Evolutionary conservation across 495 filamentous ascomycete species (phyloP), one percentile per base, ranked within the genome.

Genomic region (Amniculicola lignicola): DNA sequence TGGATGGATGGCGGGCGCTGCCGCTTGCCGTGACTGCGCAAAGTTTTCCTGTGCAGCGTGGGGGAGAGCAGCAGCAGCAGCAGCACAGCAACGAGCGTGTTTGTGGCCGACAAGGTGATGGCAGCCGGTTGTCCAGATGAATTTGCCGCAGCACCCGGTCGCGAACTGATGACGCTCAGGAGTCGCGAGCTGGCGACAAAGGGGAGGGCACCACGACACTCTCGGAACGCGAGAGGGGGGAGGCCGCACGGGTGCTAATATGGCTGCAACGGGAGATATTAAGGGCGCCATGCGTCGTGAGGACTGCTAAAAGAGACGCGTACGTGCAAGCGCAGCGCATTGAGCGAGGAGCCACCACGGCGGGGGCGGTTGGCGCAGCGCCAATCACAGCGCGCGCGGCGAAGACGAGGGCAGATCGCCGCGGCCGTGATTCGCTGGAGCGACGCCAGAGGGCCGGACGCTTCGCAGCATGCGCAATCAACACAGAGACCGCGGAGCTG

Each of bases 381-480:
- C 51, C 14, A 53, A 33, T 43, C 37, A 22, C 2, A 22, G 14
- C 51, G 25, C 19, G 38, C 9, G 9, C 29, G 7, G 29, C 29
- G 9, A 33, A 33, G 9, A 9, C 29, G 29, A n/a, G 37, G 7
- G 9, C 9, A 40, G 37, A 19, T 10, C 7, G 37, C 7, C 9
- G 16, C 11, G 37, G 9, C 46, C 24, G 15, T 45, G 14, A 51
- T 58, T 50, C 37, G 46, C 37, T 19, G 38, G 15, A 4, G 21
- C 23, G 23, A 29, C 54, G 14, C 39, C 27, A 42, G 37, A 24
- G 41, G 39, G 28, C 31, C 33, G 29, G 19, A 45, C 22, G 35
- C 18, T 18, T 19, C 37, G 49, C 27, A 31, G 51, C 53, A 50
- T 57, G 53, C 53, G 53, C 53, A 57, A 57, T 57, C 53, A 49